Evolutionary conservation across 2,329 filamentous ascomycete genomes (phyloP).

Genomic region (Erysiphe pulchra): DNA sequence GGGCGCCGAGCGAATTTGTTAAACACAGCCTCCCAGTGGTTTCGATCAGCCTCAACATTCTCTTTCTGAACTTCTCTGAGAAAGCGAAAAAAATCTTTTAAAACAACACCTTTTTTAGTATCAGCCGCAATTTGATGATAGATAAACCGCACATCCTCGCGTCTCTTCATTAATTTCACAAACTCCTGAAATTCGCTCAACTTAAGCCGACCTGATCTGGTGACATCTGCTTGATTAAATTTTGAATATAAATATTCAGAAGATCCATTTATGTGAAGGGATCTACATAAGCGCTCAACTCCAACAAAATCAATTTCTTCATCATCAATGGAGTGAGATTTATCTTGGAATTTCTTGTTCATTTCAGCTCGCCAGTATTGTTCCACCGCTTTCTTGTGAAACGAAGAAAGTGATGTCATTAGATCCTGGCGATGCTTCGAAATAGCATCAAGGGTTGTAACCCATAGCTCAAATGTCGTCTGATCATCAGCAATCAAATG

Average conservation of each 20-base stretch:
- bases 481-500: slow-evolving; percentile 62
- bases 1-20: slow-evolving; percentile 37
- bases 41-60: slow-evolving; percentile 38
- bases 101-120: slow-evolving; percentile 36
- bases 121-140: slow-evolving; percentile 36
- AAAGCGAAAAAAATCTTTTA: slow-evolving; percentile 52
- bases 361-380: slow-evolving; percentile 76
- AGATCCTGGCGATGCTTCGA: slow-evolving; percentile 67
- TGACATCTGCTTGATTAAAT: slow-evolving; percentile 48
- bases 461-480: slow-evolving; percentile 55
- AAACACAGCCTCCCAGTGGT: slow-evolving; percentile 49
- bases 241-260: slow-evolving; percentile 44
- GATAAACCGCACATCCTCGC: slow-evolving; percentile 54
- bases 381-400: slow-evolving; percentile 56
- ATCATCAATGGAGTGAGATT: slow-evolving; percentile 24
- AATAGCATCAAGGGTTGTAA: slow-evolving; percentile 57
- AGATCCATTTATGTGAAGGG: slow-evolving; percentile 76
- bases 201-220: slow-evolving; percentile 38
- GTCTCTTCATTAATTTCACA: slow-evolving; percentile 55
- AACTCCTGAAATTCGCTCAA: slow-evolving; percentile 68
- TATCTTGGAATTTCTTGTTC: slow-evolving; percentile 34
- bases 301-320: slow-evolving; percentile 54
- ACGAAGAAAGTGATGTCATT: slow-evolving; percentile 72
- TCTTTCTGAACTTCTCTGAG: slow-evolving; percentile 49
- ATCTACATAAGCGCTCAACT: slow-evolving; percentile 64